phyloP scores from a whole-genome alignment of 176 grass and related monocot species.

The Miscanthus lutarioriparius region DNA sequence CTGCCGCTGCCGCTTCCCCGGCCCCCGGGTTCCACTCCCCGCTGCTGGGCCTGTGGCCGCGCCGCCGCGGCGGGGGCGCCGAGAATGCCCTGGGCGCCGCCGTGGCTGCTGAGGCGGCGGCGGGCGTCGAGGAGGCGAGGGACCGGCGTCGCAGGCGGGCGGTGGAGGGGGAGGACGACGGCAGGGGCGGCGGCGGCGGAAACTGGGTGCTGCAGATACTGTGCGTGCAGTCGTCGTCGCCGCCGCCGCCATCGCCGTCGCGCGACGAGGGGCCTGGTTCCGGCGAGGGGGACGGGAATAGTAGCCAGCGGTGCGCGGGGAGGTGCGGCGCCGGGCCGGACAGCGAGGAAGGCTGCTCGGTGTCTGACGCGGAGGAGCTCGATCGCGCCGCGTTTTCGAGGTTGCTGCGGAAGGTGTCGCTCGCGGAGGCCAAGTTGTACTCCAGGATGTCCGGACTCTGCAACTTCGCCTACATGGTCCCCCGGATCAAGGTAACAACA shows the following conservation, averaged over 20 bases:
- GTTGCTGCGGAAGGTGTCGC: conserved; percentile 61
- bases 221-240: neutral
- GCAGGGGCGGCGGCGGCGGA: neutral
- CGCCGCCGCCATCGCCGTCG: neutral
- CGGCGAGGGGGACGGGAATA: neutral
- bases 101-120: neutral
- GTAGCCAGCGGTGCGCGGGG: neutral
- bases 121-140: neutral
- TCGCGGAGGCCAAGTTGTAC: conserved; percentile 53
- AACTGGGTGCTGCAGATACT: conserved; percentile 2
- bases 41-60: neutral
- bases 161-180: neutral
- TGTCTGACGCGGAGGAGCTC: conserved; percentile 24
- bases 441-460: conserved; percentile 68
- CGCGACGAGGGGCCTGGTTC: neutral
- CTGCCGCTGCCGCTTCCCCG: neutral
- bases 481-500: conserved; percentile 57
- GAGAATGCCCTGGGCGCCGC: neutral
- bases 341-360: conserved; percentile 22
- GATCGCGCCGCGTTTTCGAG: conserved; percentile 66
- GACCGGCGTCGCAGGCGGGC: neutral
- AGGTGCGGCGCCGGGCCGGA: conserved; percentile 11
- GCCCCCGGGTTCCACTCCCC: neutral
- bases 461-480: conserved; percentile 65
- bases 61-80: neutral